Percentiles rank a stretch among this genome's conserved stretches.
Conservation (phyloP, 768 basidiomycete genomes). For the Phanerochaete carnosa region DNA sequence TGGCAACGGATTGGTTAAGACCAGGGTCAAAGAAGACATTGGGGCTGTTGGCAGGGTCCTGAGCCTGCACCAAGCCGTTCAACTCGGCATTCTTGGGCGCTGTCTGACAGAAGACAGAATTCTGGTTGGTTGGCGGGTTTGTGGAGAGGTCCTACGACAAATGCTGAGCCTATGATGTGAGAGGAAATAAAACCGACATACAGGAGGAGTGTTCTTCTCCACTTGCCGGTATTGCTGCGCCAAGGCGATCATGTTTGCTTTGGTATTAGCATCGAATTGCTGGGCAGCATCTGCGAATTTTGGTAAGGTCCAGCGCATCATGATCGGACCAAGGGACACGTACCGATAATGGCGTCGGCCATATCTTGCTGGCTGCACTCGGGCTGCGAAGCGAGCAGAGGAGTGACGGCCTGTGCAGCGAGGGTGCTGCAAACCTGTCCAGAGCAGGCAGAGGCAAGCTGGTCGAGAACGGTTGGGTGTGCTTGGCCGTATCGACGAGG, state of each 20-base stretch:
- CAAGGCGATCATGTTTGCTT: slow-evolving; percentile 48
- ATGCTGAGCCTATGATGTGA: neutral
- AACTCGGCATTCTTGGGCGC: slow-evolving; percentile 33
- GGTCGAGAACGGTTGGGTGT: slow-evolving; percentile 43
- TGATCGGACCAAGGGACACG: slow-evolving; percentile 6
- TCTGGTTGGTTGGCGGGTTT: slow-evolving; percentile 46
- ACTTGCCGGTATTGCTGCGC: slow-evolving; percentile 51
- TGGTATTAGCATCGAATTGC: slow-evolving; percentile 49
- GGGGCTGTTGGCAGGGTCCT: slow-evolving; percentile 31
- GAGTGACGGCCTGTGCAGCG: slow-evolving; percentile 46
- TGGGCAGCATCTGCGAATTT: slow-evolving; percentile 41
- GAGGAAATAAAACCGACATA: slow-evolving; percentile 19
- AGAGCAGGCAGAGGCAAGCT: slow-evolving; percentile 44
- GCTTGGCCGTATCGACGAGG: slow-evolving; percentile 55
- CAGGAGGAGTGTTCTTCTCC: slow-evolving; percentile 61
- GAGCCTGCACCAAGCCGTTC: slow-evolving; percentile 33
- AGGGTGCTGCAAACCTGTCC: slow-evolving; percentile 47
- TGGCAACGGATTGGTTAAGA: slow-evolving; percentile 34
- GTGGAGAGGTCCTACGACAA: slow-evolving; percentile 44
- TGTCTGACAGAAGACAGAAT: slow-evolving; percentile 46
- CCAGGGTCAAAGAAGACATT: slow-evolving; percentile 32
- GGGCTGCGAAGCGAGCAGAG: slow-evolving; percentile 48
- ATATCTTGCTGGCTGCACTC: slow-evolving; percentile 58
- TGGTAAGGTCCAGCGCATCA: neutral
- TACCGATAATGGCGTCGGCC: slow-evolving; percentile 56